Conservation (phyloP, 805 yeast species). For the Schizosaccharomyces octosporus region DNA sequence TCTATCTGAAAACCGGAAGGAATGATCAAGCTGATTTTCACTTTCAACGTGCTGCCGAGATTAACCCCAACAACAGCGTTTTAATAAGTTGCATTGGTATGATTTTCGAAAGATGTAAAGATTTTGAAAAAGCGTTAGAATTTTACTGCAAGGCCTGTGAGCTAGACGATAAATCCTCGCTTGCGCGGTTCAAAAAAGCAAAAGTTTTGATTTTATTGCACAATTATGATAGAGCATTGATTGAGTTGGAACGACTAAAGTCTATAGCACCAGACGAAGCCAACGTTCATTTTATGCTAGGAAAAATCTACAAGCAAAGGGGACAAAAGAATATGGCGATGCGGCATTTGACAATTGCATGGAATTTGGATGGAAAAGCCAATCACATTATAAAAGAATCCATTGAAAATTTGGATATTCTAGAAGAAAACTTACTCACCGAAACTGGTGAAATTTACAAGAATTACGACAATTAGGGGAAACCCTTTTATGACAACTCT, state of each 20-base stretch:
- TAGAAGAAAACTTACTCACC: not conserved
- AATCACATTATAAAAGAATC: conserved; percentile 54
- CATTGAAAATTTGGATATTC: conserved; percentile 19
- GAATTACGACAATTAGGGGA: not conserved
- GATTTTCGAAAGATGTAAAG: conserved; percentile 50
- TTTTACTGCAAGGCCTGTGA: conserved; percentile 67
- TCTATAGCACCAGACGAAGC: conserved; percentile 84
- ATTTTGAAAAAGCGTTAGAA: conserved; percentile 43
- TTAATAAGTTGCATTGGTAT: conserved; percentile 82
- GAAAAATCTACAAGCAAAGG: conserved; percentile 58
- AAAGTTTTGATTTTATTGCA: conserved; percentile 52
- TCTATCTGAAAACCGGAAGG: conserved; percentile 65
- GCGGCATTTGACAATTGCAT: conserved; percentile 64
- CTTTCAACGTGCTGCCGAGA: conserved; percentile 63
- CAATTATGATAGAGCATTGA: conserved; percentile 32
- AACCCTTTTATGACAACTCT: not conserved
- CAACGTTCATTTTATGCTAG: conserved; percentile 69
- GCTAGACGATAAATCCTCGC: conserved; percentile 62
- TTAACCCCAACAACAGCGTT: conserved; percentile 76
- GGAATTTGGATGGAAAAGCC: conserved; percentile 81
- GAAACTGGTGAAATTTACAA: not conserved
- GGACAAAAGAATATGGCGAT: conserved; percentile 57
- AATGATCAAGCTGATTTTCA: conserved; percentile 62
- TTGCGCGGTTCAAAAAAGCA: conserved; percentile 74
- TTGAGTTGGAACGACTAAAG: conserved; percentile 43